Base-by-base conservation (phyloP, 305 asterid genomes). In the Fraxinus dipetala region DNA sequence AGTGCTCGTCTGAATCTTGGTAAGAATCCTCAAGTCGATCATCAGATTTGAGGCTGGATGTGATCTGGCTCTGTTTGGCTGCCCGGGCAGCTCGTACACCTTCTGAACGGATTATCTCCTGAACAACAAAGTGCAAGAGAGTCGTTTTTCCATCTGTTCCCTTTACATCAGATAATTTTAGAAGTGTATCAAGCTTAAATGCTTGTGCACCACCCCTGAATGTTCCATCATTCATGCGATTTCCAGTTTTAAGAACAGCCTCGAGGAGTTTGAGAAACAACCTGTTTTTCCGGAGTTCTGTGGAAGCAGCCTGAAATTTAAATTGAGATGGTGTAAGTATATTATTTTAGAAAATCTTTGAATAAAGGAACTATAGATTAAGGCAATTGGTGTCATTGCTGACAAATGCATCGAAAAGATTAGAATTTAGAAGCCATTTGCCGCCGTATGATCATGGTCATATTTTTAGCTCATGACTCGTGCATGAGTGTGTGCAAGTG, bases 191-290 rank as follows among this genome's bases (percentile, higher is more conserved):
- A 36, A 80, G 83, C 70, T 80, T 80, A 38, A 80, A 80, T 43
- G 78, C 83, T 7, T 45, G 78, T 30, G 79, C 83, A 51, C 54
- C 83, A 20, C 79, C 79, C 13, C 72, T 9, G 67, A 40, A 40
- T 18, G 78, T 80, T 51, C 83, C 83, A 28, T 40, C 78, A 31
- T 72, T 80, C 83, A 80, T 80, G 79, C 79, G 83, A 63, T 80
- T 80, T 65, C 83, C 83, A 28, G 82, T 80, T 51, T 80, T 80
- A 34, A 80, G 72, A 8, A 72, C 83, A 16, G 78, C 78, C 22
- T 72, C 83, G 3, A 80, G 83, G 48, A 80, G 79, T 74, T 80
- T 70, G 31, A 80, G 74, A 22, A 80, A 80, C 78, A 80, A 70
- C 61, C 79, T 80, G 78, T 72, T 40, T 54, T 74, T 80, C 54